These are phyloP conservation scores for Pythium utonaiense DNA, from an alignment of 352 stramenopile species.

Conservation along the genomic window DNA sequence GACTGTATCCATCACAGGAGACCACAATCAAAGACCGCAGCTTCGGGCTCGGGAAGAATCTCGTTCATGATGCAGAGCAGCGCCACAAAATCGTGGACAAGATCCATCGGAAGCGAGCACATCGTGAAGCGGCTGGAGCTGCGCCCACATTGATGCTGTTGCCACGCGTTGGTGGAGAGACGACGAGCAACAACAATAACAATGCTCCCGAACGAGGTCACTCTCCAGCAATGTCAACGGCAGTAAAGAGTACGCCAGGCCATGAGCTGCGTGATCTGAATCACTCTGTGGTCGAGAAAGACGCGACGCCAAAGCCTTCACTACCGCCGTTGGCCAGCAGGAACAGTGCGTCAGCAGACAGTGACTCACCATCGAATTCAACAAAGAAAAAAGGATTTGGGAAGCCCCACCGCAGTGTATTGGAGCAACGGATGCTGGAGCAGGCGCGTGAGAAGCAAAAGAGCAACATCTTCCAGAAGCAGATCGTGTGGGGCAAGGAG, in stretches of 20 bases:
- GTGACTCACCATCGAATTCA: not conserved
- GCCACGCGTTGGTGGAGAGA: not conserved
- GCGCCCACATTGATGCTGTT: conserved; percentile 16
- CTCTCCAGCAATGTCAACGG: not conserved
- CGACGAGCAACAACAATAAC: conserved; percentile 23
- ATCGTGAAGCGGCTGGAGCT: conserved; percentile 1
- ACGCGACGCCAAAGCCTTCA: not conserved
- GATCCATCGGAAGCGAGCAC: conserved; percentile 15
- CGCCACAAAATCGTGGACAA: conserved; percentile 22
- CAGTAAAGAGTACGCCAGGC: conserved; percentile 11
- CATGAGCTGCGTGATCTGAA: conserved; percentile 27
- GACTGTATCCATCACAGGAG: conserved; percentile 68
- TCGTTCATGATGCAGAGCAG: conserved; percentile 29
- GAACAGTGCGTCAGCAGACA: not conserved
- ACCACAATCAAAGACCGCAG: conserved; percentile 65
- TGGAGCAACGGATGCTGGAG: conserved; percentile 58
- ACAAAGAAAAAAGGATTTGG: conserved; percentile 38
- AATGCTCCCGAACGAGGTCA: conserved; percentile 1
- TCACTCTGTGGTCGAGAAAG: conserved; percentile 1
- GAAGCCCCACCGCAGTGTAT: conserved; percentile 44
- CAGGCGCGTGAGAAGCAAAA: conserved; percentile 52
- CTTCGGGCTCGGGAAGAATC: conserved; percentile 61
- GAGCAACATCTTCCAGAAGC: conserved; percentile 47
- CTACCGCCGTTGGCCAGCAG: conserved; percentile 8
- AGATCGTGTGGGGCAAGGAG: conserved; percentile 76